These are phyloP conservation scores for Leccinum subtestaceum DNA, from an alignment of 768 basidiomycete species.

Conservation along the genomic window DNA sequence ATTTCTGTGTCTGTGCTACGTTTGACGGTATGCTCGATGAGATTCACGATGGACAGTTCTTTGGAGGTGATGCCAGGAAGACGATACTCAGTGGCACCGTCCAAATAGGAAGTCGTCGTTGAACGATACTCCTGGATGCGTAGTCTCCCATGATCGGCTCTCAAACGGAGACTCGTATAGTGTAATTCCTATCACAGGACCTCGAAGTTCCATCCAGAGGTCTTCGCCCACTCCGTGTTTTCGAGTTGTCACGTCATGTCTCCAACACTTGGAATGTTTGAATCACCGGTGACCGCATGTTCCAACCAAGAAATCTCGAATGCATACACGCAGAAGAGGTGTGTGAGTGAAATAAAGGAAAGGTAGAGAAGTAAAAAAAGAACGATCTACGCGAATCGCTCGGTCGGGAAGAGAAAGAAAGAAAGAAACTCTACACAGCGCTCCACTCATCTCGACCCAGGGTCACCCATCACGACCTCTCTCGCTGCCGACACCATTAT, in stretches of 20 bases:
- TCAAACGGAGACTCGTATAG: too few relatives aligned
- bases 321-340: not conserved
- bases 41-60: not conserved
- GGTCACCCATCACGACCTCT: not conserved
- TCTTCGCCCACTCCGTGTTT: not conserved
- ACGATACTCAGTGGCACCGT: not conserved
- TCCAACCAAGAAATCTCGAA: not conserved
- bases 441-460: not conserved
- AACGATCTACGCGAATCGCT: not conserved
- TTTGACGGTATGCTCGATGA: not conserved
- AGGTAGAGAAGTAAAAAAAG: not conserved
- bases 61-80: not conserved
- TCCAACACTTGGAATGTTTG: not conserved
- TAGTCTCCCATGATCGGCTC: not conserved
- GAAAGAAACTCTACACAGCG: not conserved
- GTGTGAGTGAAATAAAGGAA: not conserved
- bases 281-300: not conserved
- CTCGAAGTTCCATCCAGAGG: not conserved
- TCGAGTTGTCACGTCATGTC: not conserved
- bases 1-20: not conserved
- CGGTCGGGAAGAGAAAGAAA: not conserved
- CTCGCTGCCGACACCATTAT: conserved; percentile 14
- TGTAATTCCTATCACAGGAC: too few relatives aligned
- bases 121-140: not conserved
- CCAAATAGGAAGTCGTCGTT: not conserved